Evolutionary conservation across 768 basidiomycete genomes (phyloP), one percentile per base, ranked within the genome.

Genomic region (Goffeauzyma gilvescens): DNA sequence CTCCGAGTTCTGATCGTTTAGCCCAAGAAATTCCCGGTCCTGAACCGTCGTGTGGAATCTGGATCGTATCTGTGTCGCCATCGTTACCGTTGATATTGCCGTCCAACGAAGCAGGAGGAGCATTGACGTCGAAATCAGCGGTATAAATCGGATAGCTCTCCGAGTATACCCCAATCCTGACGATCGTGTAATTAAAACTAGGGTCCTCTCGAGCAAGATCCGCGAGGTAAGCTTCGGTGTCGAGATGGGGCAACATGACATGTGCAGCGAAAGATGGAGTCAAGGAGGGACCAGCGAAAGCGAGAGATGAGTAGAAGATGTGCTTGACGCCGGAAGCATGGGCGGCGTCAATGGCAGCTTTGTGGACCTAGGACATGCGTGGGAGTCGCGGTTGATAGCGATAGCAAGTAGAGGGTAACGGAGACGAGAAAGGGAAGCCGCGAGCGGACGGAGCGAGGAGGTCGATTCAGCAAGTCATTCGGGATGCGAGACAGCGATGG

Each of bases 261-360:
- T 43, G 42, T 5, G 42, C 32, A 14, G 15, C 25, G 17, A 13
- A 25, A 18, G 45, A 6, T 4, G 42, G 32, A 5, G 18, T 10
- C 17, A 44, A 24, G 22, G 44, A 39, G n/a, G n/a, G 36, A 22
- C 43, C 35, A 24, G 25, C 49, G 26, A 50, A 50, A 1, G 40
- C 49, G 17, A 50, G 49, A 25, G 49, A 50, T 24, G 49, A 50
- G 32, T 50, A 50, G 44, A 50, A 17, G 36, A 50, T 46, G 32
- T 50, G 44, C n/a, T n/a, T n/a, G 18, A 50, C 49, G 3, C 49
- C 49, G 3, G 32, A 37, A 5, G 30, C 28, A 24, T 37, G 3
- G 18, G 49, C 49, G 2, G 49, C 17, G 37, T 50, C 44, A 37
- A 50, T 50, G 26, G 49, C 49, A 12, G 28, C 21, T 33, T 50